Percentiles rank a stretch among this genome's conserved stretches.
phyloP scores from a whole-genome alignment of 768 basidiomycete genomes.

The Auriculariales sp. region DNA sequence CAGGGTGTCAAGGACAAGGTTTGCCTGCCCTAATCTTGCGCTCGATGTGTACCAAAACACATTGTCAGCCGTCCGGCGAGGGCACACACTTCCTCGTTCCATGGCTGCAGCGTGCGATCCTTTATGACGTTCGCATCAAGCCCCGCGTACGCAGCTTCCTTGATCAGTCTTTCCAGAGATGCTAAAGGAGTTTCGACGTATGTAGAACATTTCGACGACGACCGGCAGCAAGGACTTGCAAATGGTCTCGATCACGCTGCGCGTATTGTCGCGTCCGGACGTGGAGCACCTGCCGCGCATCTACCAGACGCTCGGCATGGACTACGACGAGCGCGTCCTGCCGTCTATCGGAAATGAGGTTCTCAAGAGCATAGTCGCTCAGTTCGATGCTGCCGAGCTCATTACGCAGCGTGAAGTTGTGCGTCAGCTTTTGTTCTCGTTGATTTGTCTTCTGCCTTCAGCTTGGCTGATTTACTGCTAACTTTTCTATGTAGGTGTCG shows the following conservation, averaged over 20 bases:
- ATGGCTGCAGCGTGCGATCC: constrained; percentile 89
- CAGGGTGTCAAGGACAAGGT: constrained; percentile 77
- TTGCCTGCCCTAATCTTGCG: constrained; percentile 9
- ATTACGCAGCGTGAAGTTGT: constrained; percentile 98
- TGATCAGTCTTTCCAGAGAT: neutral
- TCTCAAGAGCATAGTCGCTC: constrained; percentile 92
- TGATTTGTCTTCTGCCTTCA: too few species aligned
- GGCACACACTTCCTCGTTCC: constrained; percentile 95
- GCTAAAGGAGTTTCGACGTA: neutral
- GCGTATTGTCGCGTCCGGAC: constrained; percentile 91
- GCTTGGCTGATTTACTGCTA: neutral
- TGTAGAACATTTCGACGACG: constrained; percentile 91
- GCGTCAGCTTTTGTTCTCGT: constrained; percentile 16
- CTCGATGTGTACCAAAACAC: constrained; percentile 1
- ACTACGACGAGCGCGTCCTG: constrained; percentile 95
- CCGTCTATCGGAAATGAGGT: constrained; percentile 98
- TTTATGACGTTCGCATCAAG: constrained; percentile 96
- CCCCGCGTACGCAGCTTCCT: constrained; percentile 54
- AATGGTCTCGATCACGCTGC: constrained; percentile 94
- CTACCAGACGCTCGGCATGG: constrained; percentile 87
- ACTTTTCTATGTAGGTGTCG: constrained; percentile 44
- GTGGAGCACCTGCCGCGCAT: constrained; percentile 77
- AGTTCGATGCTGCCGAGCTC: constrained; percentile 92
- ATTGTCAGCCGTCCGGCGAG: constrained; percentile 65
- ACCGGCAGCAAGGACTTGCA: constrained; percentile 98